Evolutionary conservation across 495 filamentous ascomycete species (phyloP).

Genomic region (Podospora comata): DNA sequence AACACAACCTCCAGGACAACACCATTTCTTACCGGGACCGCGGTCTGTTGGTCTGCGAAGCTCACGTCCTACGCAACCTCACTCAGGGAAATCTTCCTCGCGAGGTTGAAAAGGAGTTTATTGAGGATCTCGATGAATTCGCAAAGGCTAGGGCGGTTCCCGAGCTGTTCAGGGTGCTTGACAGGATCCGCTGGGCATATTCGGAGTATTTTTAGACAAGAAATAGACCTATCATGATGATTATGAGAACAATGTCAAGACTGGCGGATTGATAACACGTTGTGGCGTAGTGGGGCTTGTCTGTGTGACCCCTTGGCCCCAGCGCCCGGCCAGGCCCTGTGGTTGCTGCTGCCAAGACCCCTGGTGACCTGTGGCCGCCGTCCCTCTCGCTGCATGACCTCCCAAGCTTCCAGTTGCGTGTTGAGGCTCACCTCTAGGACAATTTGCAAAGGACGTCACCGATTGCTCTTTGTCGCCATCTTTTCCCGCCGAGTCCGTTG

Average conservation of each 20-base stretch:
- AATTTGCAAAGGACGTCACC: background rate
- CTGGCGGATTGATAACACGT: slow-evolving; percentile 13
- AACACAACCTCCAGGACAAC: slow-evolving; percentile 56
- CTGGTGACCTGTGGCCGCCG: background rate
- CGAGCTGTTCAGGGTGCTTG: slow-evolving; percentile 69
- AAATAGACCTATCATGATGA: background rate
- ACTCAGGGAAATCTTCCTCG: slow-evolving; percentile 63
- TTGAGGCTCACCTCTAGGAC: slow-evolving; percentile 16
- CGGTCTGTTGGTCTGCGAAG: slow-evolving; percentile 83
- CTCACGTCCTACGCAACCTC: slow-evolving; percentile 68
- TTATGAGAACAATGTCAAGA: background rate
- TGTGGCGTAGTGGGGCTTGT: slow-evolving; percentile 20
- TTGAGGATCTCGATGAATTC: slow-evolving; percentile 80
- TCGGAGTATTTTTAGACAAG: slow-evolving; percentile 42
- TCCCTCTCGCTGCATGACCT: slow-evolving; percentile 14
- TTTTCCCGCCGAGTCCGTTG: background rate
- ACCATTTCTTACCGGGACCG: slow-evolving; percentile 84
- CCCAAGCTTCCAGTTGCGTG: slow-evolving; percentile 4
- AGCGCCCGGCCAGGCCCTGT: background rate
- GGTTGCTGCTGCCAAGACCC: slow-evolving; percentile 6
- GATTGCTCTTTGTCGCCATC: background rate
- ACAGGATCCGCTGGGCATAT: slow-evolving; percentile 85
- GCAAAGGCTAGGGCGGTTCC: slow-evolving; percentile 73
- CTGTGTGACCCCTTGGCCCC: slow-evolving; percentile 11
- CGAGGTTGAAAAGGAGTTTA: slow-evolving; percentile 72